Base-by-base conservation (phyloP, 257 asterid species). In the Penstemon eatonii region DNA sequence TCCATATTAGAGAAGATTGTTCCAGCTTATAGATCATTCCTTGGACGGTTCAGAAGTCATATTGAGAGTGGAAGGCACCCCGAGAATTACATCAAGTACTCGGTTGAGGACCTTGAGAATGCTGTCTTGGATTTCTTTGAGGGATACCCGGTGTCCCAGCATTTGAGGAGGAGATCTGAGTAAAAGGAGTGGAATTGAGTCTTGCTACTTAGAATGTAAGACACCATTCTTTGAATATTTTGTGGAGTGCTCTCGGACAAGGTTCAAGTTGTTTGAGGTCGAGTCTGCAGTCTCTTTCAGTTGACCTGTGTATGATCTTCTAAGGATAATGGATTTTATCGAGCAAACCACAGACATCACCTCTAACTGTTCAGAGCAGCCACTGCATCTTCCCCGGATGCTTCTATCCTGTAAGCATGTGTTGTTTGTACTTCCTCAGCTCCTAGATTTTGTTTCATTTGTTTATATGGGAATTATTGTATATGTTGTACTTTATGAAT, bases 151-250 rank as follows among this genome's bases (percentile, higher is more conserved):
- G 84, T 85, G 5, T 88, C 95, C 10, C 93, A 83, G 81, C 89
- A 88, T 76, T 64, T 82, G 77, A 82, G 87, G 80, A 90, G 83
- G 84, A 81, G 93, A 81, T 77, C 91, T 56, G 75, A 79, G 70
- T 87, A 75, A 83, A 73, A 12, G 39, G 58, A 60, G 77, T 63
- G 59, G 73, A 59, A 40, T 62, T 68, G 65, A 73, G 67, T 63
- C 63, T 78, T 70, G 71, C 81, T 74, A 33, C 55, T 66, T 85
- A 83, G 81, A 77, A 46, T 76, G 68, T 86, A 86, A 89, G 87
- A 83, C 70, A 72, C 66, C 75, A 87, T 87, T 89, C 89, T 87
- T 87, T 85, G 78, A 75, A 80, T 86, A 81, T 78, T 85, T 85
- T 82, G 73, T 78, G 84, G 79, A 71, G 87, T 58, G 66, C 81